phyloP scores from a whole-genome alignment of 768 basidiomycete genomes.

The Boletus tomentosulus region DNA sequence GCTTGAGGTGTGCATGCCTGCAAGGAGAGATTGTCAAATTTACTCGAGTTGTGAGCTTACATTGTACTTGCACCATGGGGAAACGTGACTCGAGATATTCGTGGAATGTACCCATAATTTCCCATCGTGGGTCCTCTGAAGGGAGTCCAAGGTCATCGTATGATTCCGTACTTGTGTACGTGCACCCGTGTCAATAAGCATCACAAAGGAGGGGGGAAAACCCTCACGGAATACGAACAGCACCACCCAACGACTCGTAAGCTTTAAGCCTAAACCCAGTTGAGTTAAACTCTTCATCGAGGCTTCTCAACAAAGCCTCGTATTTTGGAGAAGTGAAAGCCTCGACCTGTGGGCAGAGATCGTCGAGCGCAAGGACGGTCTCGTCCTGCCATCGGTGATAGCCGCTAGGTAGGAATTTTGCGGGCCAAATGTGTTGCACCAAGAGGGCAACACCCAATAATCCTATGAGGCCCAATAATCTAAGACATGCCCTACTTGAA shows the following conservation, averaged over 20 bases:
- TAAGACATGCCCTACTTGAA: background rate
- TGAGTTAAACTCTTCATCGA: conserved; percentile 23
- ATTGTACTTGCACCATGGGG: conserved; percentile 47
- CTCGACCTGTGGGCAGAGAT: conserved; percentile 28
- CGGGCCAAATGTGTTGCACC: conserved; percentile 6
- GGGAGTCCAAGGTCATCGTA: conserved; percentile 48
- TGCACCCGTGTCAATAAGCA: background rate
- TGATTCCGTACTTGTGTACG: conserved; percentile 43
- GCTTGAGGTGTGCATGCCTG: conserved; percentile 44
- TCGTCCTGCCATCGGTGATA: background rate
- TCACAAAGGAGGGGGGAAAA: background rate
- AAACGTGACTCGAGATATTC: conserved; percentile 42
- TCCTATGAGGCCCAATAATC: background rate
- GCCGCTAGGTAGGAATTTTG: background rate
- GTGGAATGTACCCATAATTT: conserved; percentile 24
- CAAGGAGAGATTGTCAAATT: background rate
- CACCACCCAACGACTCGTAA: conserved; percentile 33
- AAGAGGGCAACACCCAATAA: conserved; percentile 14
- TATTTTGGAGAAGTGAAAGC: conserved; percentile 14
- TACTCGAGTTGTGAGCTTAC: background rate
- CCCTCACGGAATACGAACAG: conserved; percentile 33
- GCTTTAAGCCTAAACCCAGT: conserved; percentile 26
- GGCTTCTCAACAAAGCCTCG: conserved; percentile 14
- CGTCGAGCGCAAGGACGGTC: background rate
- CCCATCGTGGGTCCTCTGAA: conserved; percentile 44